Percentiles rank a stretch among this genome's conserved stretches.
Evolutionary conservation across 768 basidiomycete genomes (phyloP).

Genomic region (Trametes gibbosa): DNA sequence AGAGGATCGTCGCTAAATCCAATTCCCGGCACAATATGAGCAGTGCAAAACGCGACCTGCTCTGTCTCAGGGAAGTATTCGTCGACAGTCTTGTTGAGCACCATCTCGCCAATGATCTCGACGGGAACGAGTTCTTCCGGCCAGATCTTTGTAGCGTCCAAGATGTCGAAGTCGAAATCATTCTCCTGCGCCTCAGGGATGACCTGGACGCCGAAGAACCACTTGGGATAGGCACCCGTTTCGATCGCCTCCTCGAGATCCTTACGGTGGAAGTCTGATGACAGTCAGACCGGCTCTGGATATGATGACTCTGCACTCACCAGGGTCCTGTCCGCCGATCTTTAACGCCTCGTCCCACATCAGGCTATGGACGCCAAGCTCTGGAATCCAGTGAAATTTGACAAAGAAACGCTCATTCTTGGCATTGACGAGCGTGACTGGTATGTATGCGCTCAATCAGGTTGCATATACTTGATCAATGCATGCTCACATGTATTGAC

Average conservation of each 20-base stretch:
- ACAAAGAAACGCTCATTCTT: slow-evolving; percentile 73
- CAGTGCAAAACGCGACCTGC: slow-evolving; percentile 86
- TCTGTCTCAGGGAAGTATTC: slow-evolving; percentile 88
- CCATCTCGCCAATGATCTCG: slow-evolving; percentile 72
- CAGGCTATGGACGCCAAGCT: slow-evolving; percentile 80
- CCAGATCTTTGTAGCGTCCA: slow-evolving; percentile 86
- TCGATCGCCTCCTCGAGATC: slow-evolving; percentile 84
- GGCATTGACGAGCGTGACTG: slow-evolving; percentile 58
- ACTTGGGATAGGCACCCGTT: slow-evolving; percentile 67
- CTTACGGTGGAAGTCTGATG: slow-evolving; percentile 79
- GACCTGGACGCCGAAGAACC: slow-evolving; percentile 74
- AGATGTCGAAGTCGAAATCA: slow-evolving; percentile 82
- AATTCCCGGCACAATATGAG: slow-evolving; percentile 57
- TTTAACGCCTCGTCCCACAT: slow-evolving; percentile 92
- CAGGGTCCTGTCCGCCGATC: slow-evolving; percentile 78
- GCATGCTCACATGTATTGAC: slow-evolving; percentile 65
- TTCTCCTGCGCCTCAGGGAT: slow-evolving; percentile 72
- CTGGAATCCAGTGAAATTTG: slow-evolving; percentile 83
- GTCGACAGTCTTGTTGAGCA: slow-evolving; percentile 58
- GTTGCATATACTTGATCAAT: no score
- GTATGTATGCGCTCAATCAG: neutral
- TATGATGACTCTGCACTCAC: slow-evolving; percentile 30
- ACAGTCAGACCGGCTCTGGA: neutral
- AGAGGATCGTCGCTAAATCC: slow-evolving; percentile 77
- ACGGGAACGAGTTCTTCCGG: slow-evolving; percentile 80